Evolutionary conservation across 306 rosid genomes (phyloP), one percentile per base, ranked within the genome.

Genomic region (Casuarina cunninghamiana): DNA sequence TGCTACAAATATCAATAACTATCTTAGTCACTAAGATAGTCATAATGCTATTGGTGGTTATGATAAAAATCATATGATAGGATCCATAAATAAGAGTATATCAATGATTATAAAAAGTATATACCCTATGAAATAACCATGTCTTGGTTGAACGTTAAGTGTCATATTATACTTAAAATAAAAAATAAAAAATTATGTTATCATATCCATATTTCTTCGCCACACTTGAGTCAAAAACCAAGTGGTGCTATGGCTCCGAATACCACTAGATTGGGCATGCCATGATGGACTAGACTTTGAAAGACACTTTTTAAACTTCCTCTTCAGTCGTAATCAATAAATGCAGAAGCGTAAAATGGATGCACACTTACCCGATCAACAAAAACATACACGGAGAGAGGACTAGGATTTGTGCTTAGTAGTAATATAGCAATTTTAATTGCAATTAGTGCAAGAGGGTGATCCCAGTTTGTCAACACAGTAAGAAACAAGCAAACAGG

Each of bases 331-430:
- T 15, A 53, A 66, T 55, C 49, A 26, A 10, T 57, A 74, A 55
- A 41, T 58, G 54, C 17, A 71, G 61, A 45, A 12, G 79, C 3
- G 51, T 48, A 79, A 21, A 37, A 6, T n/a, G 49, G 58, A 82
- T 5, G 83, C 44, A 65, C 43, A 42, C 84, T 78, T 38, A 93
- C 94, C 96, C 89, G 85, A 65, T 90, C 90, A 77, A 93, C 88
- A 63, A 68, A 85, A 60, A 86, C 60, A 86, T 93, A 93, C 45
- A 90, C 96, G 3, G 97, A 90, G 74, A 89, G 87, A 72, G 96
- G 94, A 81, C 79, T 82, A 32, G 97, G 94, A 79, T 87, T 93
- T 53, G 96, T 90, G 87, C 86, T 84, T 26, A 88, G 82, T 71
- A 92, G 91, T 84, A 92, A 87, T 5, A 92, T 84, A 58, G 78